Conservation (phyloP, 2,329 filamentous ascomycete genomes). For the Trichoderma pleuroti region DNA sequence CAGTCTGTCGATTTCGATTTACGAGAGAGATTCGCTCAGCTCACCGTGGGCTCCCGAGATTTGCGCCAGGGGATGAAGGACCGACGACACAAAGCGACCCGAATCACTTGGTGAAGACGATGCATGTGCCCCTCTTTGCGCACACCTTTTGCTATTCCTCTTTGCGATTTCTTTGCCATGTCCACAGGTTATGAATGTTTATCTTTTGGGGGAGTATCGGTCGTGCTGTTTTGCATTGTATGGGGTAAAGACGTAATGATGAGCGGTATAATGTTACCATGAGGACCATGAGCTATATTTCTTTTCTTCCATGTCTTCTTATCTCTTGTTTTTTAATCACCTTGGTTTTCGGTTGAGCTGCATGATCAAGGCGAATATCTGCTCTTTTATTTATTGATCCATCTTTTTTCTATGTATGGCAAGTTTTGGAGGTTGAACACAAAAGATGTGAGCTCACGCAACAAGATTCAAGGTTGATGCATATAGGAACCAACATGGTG, state of each 20-base stretch:
- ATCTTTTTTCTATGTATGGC: background rate
- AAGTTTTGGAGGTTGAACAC: background rate
- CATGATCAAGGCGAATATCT: background rate
- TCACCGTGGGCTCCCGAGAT: conserved; percentile 54
- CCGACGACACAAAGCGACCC: conserved; percentile 44
- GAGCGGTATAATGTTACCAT: background rate
- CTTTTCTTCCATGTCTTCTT: background rate
- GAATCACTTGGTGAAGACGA: conserved; percentile 45
- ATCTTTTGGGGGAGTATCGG: background rate
- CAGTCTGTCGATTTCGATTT: conserved; percentile 56
- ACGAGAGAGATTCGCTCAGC: conserved; percentile 45
- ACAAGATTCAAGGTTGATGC: background rate
- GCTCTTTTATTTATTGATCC: background rate
- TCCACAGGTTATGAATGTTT: background rate
- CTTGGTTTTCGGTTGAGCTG: background rate
- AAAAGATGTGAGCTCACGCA: background rate
- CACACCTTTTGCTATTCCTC: background rate
- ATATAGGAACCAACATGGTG: background rate
- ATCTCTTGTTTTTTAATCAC: background rate
- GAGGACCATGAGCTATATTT: background rate
- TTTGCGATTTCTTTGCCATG: background rate
- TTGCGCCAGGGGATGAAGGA: conserved; percentile 46
- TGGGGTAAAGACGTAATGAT: background rate
- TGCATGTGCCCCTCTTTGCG: background rate
- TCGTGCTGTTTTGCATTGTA: background rate